These are phyloP conservation scores for Diaporthe sp. DNA, from an alignment of 2,329 filamentous ascomycete genomes.

Conservation along the genomic window DNA sequence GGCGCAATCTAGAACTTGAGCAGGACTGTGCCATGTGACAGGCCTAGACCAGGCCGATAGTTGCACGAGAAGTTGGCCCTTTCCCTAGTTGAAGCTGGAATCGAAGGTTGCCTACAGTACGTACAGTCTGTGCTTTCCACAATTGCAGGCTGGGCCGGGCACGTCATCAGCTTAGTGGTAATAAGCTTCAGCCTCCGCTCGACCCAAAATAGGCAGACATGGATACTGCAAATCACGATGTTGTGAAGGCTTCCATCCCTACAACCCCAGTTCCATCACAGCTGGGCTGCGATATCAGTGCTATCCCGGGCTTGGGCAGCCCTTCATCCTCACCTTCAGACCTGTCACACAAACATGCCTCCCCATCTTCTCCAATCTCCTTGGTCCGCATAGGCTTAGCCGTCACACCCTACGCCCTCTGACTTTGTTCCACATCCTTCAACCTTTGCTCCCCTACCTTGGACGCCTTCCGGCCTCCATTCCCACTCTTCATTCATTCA, in stretches of 20 bases:
- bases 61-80: not conserved
- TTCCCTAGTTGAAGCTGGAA: slow-evolving; percentile 2
- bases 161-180: not conserved
- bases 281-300: slow-evolving; percentile 9
- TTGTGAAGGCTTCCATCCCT: slow-evolving; percentile 1
- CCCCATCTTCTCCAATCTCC: not conserved
- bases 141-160: not conserved
- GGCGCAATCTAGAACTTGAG: not conserved
- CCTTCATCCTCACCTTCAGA: slow-evolving; percentile 12
- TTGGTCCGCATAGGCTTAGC: not conserved
- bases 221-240: not conserved
- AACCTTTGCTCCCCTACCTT: not conserved
- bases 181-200: not conserved
- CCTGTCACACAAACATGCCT: slow-evolving; percentile 2
- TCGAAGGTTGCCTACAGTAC: not conserved
- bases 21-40: not conserved
- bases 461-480: not conserved
- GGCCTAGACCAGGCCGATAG: not conserved
- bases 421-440: not conserved
- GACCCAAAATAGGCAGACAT: not conserved
- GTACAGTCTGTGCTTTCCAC: slow-evolving; percentile 16
- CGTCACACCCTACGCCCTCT: not conserved
- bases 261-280: not conserved
- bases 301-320: not conserved
- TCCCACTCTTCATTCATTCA: not conserved